Base-by-base conservation (phyloP, 2,329 filamentous ascomycete species). In the Parasarocladium wereldwijsianum region DNA sequence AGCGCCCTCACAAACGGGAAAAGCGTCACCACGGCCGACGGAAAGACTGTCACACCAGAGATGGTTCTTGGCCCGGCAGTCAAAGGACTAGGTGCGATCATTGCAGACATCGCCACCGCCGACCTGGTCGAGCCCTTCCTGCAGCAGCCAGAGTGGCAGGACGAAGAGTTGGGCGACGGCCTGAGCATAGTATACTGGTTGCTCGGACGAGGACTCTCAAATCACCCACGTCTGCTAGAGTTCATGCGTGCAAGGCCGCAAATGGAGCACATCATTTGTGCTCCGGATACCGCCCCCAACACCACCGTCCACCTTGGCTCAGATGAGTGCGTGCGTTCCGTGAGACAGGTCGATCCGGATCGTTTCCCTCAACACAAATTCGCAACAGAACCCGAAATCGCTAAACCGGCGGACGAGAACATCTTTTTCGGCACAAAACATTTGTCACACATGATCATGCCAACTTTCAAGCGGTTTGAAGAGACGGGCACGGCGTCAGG, bases 171-270 rank as follows among this genome's bases (percentile, higher is more conserved):
- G 19, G 82, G 83, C 62, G 59, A 60, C 6, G 69, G 76, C 28
- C 51, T 94, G 26, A 58, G 65, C 26, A 65, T 66, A 23, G 68
- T 92, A 28, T 69, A 90, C 41, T 98, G 90, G 87, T 74, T 83
- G 15, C 64, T 94, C 16, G 83, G 82, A 1, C 62, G 65, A 4
- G 73, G 67, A 3, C 62, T 96, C 10, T 58, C 65, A 6, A 57
- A 64, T 4, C 67, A 90, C 47, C 44, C 64, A 8, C 62, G 61
- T 14, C 52, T 98, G 12, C 64, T 66, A 33, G 54, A 66, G 2
- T 93, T 93, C 46, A 82, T 92, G 51, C 43, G 64, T 17, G 60
- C 66, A 20, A 67, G 71, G 39, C 49, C 59, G 2, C 45, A 68
- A 11, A 51, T 81, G 20, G 66, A 78, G 47, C 90, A 98, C 50